A percentile compares a stretch with the other conserved stretches of the same genome.
These are phyloP conservation scores for Mortierella sp. DNA, from an alignment of 371 early-diverging fungal genomes.

Conservation along the genomic window DNA sequence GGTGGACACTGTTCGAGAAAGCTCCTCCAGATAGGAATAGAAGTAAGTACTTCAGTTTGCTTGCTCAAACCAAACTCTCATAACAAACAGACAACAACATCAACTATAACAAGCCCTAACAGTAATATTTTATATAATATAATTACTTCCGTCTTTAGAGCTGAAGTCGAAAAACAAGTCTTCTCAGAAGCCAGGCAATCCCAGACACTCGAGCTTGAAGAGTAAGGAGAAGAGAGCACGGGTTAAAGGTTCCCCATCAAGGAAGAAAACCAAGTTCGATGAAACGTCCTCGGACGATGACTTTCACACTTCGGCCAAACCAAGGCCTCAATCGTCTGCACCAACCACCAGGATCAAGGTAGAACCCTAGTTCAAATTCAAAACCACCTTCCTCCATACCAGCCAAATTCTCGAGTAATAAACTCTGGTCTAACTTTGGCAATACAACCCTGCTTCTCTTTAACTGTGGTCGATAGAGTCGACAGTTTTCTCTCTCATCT, in stretches of 20 bases:
- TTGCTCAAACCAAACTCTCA: not conserved
- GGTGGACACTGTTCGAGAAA: constrained; percentile 70
- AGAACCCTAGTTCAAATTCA: constrained; percentile 19
- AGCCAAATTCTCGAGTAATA: constrained; percentile 21
- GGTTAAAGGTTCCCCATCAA: constrained; percentile 34
- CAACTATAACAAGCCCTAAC: not conserved
- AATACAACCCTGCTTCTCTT: not conserved
- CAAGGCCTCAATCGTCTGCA: constrained; percentile 34
- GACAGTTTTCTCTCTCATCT: constrained; percentile 50
- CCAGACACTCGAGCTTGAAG: constrained; percentile 22
- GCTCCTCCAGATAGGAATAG: constrained; percentile 64
- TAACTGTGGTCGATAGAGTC: constrained; percentile 34
- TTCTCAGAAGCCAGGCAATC: constrained; percentile 30
- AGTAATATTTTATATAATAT: not conserved
- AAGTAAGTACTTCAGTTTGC: constrained; percentile 18
- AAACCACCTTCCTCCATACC: constrained; percentile 1
- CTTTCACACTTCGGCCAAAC: constrained; percentile 52
- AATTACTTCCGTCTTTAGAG: constrained; percentile 14
- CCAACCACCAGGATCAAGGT: constrained; percentile 58
- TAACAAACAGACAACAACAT: not conserved
- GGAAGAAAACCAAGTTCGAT: constrained; percentile 52
- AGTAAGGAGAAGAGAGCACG: constrained; percentile 47
- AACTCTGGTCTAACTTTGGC: constrained; percentile 20
- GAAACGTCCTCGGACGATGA: constrained; percentile 57
- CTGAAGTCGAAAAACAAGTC: constrained; percentile 53